phyloP scores from a whole-genome alignment of 345 rosid species.

The Populus tremula region DNA sequence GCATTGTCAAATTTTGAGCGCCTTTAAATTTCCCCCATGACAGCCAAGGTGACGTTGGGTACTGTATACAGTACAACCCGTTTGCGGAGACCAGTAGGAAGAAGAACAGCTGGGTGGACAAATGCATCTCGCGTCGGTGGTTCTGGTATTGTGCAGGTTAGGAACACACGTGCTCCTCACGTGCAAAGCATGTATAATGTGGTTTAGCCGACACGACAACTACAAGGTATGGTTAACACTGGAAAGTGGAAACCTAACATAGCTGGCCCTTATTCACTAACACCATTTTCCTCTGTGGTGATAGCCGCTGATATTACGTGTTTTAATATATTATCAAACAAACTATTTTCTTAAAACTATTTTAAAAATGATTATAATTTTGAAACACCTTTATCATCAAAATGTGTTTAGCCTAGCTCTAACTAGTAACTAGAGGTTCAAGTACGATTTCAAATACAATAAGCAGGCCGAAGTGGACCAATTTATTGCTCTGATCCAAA shows the following conservation, averaged over 20 bases:
- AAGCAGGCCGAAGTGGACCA: background rate
- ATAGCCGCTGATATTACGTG: too few species aligned
- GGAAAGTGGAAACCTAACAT: too few species aligned
- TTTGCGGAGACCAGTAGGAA: background rate
- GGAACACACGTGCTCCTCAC: constrained; percentile 18
- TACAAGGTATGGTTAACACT: background rate
- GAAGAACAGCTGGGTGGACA: constrained; percentile 13
- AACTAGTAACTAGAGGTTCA: too few species aligned
- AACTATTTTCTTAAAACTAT: too few species aligned
- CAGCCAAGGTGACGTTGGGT: constrained; percentile 30
- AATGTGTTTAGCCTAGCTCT: too few species aligned
- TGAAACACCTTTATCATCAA: too few species aligned
- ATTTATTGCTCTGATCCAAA: background rate
- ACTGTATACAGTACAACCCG: constrained; percentile 1
- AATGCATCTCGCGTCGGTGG: background rate
- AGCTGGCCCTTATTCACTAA: too few species aligned
- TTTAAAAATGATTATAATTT: too few species aligned
- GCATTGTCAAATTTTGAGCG: background rate
- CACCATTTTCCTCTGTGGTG: too few species aligned
- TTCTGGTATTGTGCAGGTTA: background rate
- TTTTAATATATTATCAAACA: too few species aligned
- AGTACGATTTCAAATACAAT: too few species aligned
- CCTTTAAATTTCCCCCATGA: background rate
- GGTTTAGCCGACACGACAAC: background rate
- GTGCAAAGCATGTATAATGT: background rate